These are phyloP conservation scores for Zanthoxylum bungeanum DNA, from an alignment of 345 rosid genomes.

Conservation along the genomic window DNA sequence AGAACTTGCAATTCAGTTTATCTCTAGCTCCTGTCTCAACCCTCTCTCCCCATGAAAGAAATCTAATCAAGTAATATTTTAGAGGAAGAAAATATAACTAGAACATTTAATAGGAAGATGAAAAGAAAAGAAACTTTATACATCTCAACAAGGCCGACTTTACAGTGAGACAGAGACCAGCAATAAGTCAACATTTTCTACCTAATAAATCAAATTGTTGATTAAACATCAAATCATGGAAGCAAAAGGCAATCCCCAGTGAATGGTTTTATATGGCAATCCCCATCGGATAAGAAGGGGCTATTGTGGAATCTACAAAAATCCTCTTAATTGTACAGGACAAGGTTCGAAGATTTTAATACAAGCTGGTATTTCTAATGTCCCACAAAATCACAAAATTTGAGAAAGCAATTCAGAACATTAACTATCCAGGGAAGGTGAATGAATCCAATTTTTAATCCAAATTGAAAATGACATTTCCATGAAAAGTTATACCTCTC, in stretches of 20 bases:
- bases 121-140: neutral
- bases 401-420: neutral
- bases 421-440: neutral
- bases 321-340: neutral
- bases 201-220: neutral
- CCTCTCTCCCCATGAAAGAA: neutral
- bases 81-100: neutral
- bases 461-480: neutral
- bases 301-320: neutral
- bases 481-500: neutral
- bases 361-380: neutral
- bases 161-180: no score
- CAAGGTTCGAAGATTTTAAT: neutral
- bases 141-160: neutral
- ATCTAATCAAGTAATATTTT: neutral
- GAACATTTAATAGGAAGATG: no score
- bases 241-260: no score
- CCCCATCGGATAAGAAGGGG: neutral
- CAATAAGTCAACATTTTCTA: neutral
- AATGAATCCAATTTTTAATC: neutral
- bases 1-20: neutral
- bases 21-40: neutral
- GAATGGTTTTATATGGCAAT: neutral
- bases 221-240: neutral
- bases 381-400: constrained; percentile 1